Conservation (phyloP, 2,329 filamentous ascomycete species). For the Orbilia brochopaga region DNA sequence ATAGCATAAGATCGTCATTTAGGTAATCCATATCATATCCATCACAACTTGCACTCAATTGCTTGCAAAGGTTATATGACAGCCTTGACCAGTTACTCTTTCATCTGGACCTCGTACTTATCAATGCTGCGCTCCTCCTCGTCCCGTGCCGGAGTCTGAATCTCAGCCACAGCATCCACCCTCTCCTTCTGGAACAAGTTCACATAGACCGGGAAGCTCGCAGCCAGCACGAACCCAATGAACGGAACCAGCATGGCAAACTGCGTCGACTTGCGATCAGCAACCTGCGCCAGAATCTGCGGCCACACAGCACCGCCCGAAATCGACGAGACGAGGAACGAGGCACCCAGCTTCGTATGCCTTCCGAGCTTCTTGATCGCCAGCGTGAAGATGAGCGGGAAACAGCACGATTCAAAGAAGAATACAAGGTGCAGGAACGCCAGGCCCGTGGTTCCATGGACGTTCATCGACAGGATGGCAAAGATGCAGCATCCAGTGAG, state of each 20-base stretch:
- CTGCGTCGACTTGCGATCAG: constrained; percentile 60
- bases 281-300: constrained; percentile 63
- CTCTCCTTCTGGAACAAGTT: constrained; percentile 54
- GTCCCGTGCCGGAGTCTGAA: constrained; percentile 33
- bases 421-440: constrained; percentile 65
- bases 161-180: constrained; percentile 52
- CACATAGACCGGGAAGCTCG: constrained; percentile 60
- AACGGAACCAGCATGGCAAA: constrained; percentile 62
- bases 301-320: constrained; percentile 66
- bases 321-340: constrained; percentile 65
- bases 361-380: constrained; percentile 66
- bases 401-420: constrained; percentile 67
- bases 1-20: neutral
- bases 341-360: constrained; percentile 65
- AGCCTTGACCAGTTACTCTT: constrained; percentile 18
- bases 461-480: constrained; percentile 63
- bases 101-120: constrained; percentile 29
- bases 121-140: constrained; percentile 47
- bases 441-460: constrained; percentile 63
- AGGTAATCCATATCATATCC: neutral
- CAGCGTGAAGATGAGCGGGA: constrained; percentile 67
- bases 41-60: no score
- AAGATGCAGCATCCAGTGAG: constrained; percentile 65
- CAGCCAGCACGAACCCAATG: constrained; percentile 62
- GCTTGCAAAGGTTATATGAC: no score